Percentiles rank a stretch among this genome's conserved stretches.
phyloP scores from a whole-genome alignment of 1,284 basidiomycete species.

The Neonothopanus nambi region DNA sequence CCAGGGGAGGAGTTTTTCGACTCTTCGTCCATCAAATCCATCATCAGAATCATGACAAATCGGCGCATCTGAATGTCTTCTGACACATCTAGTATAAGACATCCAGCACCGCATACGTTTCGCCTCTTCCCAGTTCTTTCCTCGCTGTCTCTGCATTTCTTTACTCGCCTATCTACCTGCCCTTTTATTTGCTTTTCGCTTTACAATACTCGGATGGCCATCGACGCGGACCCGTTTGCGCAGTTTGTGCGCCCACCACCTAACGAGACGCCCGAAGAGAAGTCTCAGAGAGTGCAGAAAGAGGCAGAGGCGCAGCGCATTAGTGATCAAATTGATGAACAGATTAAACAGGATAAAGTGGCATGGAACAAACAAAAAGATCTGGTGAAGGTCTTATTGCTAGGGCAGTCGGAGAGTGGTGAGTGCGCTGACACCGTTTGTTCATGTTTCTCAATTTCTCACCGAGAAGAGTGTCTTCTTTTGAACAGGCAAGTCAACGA shows the following conservation, averaged over 20 bases:
- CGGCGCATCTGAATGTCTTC: too few relatives aligned
- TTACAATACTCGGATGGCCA: too few relatives aligned
- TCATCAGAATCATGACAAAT: too few relatives aligned
- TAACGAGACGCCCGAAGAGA: slow-evolving; percentile 34
- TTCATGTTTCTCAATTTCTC: neutral
- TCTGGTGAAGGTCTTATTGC: slow-evolving; percentile 56
- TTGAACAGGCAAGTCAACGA: slow-evolving; percentile 57
- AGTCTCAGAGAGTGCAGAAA: slow-evolving; percentile 38
- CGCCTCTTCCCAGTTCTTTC: too few relatives aligned
- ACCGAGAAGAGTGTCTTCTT: neutral
- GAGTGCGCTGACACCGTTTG: too few relatives aligned
- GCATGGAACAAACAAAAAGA: slow-evolving; percentile 50
- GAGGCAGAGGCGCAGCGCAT: slow-evolving; percentile 56
- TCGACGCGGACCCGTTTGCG: slow-evolving; percentile 11
- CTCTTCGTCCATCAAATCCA: too few relatives aligned
- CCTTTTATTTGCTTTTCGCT: too few relatives aligned
- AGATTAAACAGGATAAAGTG: slow-evolving; percentile 49
- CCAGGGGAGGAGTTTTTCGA: too few relatives aligned
- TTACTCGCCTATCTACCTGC: too few relatives aligned
- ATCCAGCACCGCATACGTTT: too few relatives aligned
- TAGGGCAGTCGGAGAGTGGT: slow-evolving; percentile 63
- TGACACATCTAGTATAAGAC: too few relatives aligned
- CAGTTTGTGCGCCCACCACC: slow-evolving; percentile 12
- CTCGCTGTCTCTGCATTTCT: too few relatives aligned
- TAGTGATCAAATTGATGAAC: slow-evolving; percentile 66